Percentiles rank a stretch among this genome's conserved stretches.
These are phyloP conservation scores for Kalaharituber pfeilii DNA, from an alignment of 2,329 filamentous ascomycete genomes.

Conservation along the genomic window DNA sequence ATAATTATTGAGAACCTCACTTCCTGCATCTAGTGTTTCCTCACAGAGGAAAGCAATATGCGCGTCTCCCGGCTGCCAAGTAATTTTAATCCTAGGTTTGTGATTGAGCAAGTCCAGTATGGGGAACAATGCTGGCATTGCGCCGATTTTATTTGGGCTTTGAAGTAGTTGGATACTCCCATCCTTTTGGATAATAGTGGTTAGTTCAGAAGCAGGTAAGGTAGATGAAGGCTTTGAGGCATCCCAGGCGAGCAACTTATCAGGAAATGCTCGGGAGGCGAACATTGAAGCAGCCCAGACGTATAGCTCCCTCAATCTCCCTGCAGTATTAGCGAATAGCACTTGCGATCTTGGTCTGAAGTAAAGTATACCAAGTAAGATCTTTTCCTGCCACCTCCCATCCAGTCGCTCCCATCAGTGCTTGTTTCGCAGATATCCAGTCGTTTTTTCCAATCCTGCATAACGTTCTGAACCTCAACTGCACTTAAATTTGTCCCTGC, in stretches of 20 bases:
- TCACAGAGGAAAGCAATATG: constrained; percentile 29
- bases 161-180: background rate
- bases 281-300: constrained; percentile 37
- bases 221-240: background rate
- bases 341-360: too few species aligned
- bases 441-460: constrained; percentile 26
- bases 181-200: background rate
- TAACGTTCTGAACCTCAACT: constrained; percentile 20
- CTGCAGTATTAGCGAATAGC: background rate
- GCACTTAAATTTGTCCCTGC: constrained; percentile 20
- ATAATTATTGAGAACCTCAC: constrained; percentile 38
- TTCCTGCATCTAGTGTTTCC: constrained; percentile 25
- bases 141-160: constrained; percentile 13
- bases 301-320: constrained; percentile 30
- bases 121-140: constrained; percentile 34
- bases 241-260: constrained; percentile 19
- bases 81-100: constrained; percentile 30
- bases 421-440: constrained; percentile 24
- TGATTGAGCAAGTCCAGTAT: constrained; percentile 36
- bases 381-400: constrained; percentile 23
- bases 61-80: constrained; percentile 31
- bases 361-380: constrained; percentile 30
- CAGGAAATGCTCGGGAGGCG: constrained; percentile 36
- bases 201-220: constrained; percentile 7
- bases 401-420: constrained; percentile 20